phyloP scores from a whole-genome alignment of 2,329 filamentous ascomycete species.

The Ophiostoma quercus region DNA sequence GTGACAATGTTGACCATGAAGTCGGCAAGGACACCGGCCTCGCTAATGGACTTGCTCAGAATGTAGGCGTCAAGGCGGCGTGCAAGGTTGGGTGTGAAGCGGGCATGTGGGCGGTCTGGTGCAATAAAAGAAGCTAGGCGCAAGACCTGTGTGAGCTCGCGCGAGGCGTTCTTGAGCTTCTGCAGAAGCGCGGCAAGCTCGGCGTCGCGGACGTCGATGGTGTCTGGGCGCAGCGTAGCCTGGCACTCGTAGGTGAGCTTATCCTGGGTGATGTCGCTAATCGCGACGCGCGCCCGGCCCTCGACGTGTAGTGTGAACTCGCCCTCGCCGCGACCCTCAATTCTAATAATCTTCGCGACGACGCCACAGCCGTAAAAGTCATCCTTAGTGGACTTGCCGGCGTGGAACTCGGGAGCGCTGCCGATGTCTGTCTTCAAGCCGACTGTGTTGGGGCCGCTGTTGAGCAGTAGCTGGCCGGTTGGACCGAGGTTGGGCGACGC shows the following conservation, averaged over 20 bases:
- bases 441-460: conserved; percentile 44
- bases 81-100: conserved; percentile 76
- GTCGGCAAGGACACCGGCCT: conserved; percentile 82
- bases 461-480: conserved; percentile 70
- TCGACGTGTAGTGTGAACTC: conserved; percentile 84
- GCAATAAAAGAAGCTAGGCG: conserved; percentile 80
- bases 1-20: conserved; percentile 96
- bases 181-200: conserved; percentile 67
- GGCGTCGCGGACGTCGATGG: conserved; percentile 46
- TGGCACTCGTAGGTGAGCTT: conserved; percentile 76
- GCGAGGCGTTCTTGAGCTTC: conserved; percentile 75
- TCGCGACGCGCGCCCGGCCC: conserved; percentile 57
- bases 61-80: conserved; percentile 85
- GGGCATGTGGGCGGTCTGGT: conserved; percentile 56
- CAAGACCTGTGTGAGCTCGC: conserved; percentile 79
- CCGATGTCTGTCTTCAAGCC: conserved; percentile 44
- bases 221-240: conserved; percentile 65
- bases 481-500: conserved; percentile 67
- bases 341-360: conserved; percentile 69
- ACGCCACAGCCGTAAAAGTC: conserved; percentile 83
- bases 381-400: conserved; percentile 55
- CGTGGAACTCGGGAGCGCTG: conserved; percentile 47
- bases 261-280: conserved; percentile 58
- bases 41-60: conserved; percentile 69
- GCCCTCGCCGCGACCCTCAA: conserved; percentile 67